These are phyloP conservation scores for Globisporangium ultimum DNA, from an alignment of 352 stramenopile species.

Conservation along the genomic window DNA sequence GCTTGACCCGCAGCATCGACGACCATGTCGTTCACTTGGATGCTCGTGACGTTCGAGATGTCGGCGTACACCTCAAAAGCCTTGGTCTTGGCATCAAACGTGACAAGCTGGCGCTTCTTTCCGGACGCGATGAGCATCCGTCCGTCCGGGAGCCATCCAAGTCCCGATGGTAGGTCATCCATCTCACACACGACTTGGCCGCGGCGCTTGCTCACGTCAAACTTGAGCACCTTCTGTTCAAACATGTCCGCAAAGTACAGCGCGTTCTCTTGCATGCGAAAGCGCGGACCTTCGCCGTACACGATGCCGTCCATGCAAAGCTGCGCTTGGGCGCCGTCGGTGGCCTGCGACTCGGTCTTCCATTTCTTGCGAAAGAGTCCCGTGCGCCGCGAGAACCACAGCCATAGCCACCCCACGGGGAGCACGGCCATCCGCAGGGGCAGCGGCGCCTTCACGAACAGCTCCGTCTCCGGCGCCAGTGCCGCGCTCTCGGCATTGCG, in stretches of 20 bases:
- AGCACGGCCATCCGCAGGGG: slow-evolving; percentile 18
- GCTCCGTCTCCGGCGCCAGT: neutral
- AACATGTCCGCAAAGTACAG: slow-evolving; percentile 73
- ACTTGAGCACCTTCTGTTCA: slow-evolving; percentile 52
- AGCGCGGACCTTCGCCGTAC: slow-evolving; percentile 60
- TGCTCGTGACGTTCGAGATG: slow-evolving; percentile 40
- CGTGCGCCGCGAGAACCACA: slow-evolving; percentile 25
- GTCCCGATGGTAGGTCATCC: slow-evolving; percentile 48
- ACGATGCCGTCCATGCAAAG: slow-evolving; percentile 37
- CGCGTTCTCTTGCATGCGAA: slow-evolving; percentile 40
- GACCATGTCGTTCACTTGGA: slow-evolving; percentile 64
- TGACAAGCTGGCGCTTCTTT: slow-evolving; percentile 44
- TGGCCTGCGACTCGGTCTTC: slow-evolving; percentile 10
- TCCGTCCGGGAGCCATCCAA: slow-evolving; percentile 65
- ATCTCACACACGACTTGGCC: slow-evolving; percentile 39
- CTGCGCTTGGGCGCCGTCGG: slow-evolving; percentile 10
- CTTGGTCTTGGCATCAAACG: slow-evolving; percentile 28
- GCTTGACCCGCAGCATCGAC: slow-evolving; percentile 34
- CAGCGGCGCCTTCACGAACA: slow-evolving; percentile 18
- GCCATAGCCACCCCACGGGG: slow-evolving; percentile 27
- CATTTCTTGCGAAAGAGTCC: slow-evolving; percentile 10
- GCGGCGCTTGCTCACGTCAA: slow-evolving; percentile 36
- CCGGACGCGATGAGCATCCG: slow-evolving; percentile 47
- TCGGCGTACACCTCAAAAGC: slow-evolving; percentile 43
- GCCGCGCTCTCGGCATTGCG: too few relatives aligned